Conservation (phyloP, 31 red algal species). For the Pterothamnion heteromorphum region DNA sequence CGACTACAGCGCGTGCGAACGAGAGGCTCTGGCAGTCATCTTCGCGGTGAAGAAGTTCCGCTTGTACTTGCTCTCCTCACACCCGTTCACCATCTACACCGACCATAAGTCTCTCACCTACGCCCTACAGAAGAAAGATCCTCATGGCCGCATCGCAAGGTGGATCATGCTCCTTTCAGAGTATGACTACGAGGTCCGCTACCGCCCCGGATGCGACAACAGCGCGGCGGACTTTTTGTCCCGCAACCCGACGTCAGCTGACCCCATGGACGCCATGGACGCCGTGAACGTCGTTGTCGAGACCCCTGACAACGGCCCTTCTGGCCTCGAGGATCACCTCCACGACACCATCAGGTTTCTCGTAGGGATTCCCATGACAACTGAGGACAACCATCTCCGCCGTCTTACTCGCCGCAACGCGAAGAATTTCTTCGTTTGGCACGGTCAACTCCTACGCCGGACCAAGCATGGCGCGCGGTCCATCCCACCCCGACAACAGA, state of each 20-base stretch:
- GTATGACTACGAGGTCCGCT: background rate
- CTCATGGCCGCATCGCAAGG: background rate
- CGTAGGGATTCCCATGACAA: background rate
- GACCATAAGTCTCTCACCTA: background rate
- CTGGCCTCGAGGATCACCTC: background rate
- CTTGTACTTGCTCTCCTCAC: background rate
- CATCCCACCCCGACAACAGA: background rate
- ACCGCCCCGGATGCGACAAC: background rate
- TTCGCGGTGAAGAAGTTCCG: constrained; percentile 3
- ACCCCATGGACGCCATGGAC: no score
- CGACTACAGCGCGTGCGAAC: constrained; percentile 3
- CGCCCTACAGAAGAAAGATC: no score
- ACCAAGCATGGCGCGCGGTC: background rate
- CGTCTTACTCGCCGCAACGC: background rate
- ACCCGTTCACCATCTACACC: background rate
- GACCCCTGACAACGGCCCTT: background rate
- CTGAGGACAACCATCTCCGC: background rate
- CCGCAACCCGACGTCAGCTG: no score
- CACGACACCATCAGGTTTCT: background rate
- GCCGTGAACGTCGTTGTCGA: background rate
- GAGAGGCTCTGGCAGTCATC: background rate
- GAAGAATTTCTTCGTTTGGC: background rate
- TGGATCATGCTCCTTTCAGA: background rate
- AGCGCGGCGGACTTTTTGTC: background rate
- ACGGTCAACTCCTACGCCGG: background rate